Conservation (phyloP, 768 basidiomycete species). For the Suillus discolor region DNA sequence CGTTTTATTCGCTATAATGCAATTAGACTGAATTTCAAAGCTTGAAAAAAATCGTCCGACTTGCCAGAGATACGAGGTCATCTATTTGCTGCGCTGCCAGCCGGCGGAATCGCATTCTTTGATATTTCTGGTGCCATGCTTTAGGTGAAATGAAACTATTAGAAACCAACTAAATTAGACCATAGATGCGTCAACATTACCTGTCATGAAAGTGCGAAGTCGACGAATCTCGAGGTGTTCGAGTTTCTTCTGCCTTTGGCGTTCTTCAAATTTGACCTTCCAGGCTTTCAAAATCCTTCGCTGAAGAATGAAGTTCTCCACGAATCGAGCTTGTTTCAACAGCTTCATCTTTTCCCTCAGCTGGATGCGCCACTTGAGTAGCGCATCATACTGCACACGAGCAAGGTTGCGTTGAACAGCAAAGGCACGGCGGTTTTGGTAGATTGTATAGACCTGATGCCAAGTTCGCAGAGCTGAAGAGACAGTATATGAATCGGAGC, state of each 20-base stretch:
- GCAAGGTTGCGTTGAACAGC: conserved; percentile 44
- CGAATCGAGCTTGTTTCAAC: conserved; percentile 55
- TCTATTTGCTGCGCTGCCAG: conserved; percentile 47
- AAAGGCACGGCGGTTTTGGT: conserved; percentile 48
- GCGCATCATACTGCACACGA: conserved; percentile 42
- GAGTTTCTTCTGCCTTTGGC: conserved; percentile 46
- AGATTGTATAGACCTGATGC: conserved; percentile 43
- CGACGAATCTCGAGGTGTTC: conserved; percentile 43
- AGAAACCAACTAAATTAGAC: conserved; percentile 7
- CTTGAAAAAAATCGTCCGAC: conserved; percentile 11
- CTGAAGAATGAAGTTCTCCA: conserved; percentile 51
- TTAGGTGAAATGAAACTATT: conserved; percentile 10
- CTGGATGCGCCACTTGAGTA: conserved; percentile 58
- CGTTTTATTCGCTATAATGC: conserved; percentile 51
- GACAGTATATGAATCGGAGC: conserved; percentile 43
- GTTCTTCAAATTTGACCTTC: conserved; percentile 48
- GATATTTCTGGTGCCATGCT: conserved; percentile 53
- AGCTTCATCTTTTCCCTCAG: conserved; percentile 52
- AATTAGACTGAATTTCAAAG: conserved; percentile 7
- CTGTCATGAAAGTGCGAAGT: conserved; percentile 30
- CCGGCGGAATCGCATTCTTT: conserved; percentile 40
- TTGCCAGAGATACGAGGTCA: conserved; percentile 43
- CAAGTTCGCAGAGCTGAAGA: conserved; percentile 46
- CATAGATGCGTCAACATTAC: conserved; percentile 28
- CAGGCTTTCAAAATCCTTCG: conserved; percentile 52